Evolutionary conservation across 257 asterid species (phyloP), one percentile per base, ranked within the genome.

Genomic region (Jacaranda copaia): DNA sequence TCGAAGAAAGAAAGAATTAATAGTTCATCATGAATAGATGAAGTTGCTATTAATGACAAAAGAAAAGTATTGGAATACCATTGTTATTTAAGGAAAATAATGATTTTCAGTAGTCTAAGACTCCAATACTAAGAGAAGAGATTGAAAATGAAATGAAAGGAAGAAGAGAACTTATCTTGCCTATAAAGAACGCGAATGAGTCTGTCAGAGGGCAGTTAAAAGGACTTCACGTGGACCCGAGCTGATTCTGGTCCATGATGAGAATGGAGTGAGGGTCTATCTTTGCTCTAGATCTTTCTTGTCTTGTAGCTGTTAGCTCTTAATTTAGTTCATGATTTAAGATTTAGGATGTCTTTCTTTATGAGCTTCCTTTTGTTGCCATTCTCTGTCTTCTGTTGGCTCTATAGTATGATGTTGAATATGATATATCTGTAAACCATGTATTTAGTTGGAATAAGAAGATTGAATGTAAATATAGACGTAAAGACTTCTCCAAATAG

Each of bases 241-340:
- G 51, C 1, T 9, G 3, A 18, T 56, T 53, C 35, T 38, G 52
- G 51, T 15, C 42, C 38, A 19, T 38, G 9, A 38, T n/a, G 19
- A 12, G 11, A 9, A 53, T 16, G 52, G 65, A 39, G 9, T 36
- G 52, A 16, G 38, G 51, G 49, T 46, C 19, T 15, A 5, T 16
- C 61, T 46, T 53, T 38, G 16, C 38, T 53, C 66, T 12, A 11
- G 4, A 38, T 55, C 19, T 55, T 71, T 16, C 20, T 16, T 55
- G 55, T 16, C 20, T 19, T 72, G 76, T 11, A 56, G 56, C 40
- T 25, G 76, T 38, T 56, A 71, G 55, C 67, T 55, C 64, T 55
- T 35, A 19, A 13, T 8, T 38, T 13, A 5, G 52, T 72, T 39
- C 25, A 39, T 72, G 52, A 57, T 25, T 55, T 55, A 10, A 18